Evolutionary conservation across 257 asterid species (phyloP).

Genomic region (Leptodermis oblonga): DNA sequence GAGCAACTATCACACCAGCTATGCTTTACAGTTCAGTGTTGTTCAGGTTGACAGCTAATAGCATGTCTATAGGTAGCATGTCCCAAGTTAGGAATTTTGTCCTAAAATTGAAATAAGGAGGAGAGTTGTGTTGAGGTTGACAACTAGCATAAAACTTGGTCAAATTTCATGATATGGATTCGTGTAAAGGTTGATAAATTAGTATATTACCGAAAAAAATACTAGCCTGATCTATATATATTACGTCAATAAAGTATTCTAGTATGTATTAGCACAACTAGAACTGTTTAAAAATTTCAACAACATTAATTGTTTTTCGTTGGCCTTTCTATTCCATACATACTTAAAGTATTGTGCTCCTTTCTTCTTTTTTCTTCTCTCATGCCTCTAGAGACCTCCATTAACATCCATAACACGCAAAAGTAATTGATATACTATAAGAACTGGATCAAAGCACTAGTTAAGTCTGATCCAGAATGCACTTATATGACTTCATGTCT

Average conservation of each 20-base stretch:
- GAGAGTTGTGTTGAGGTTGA: no score
- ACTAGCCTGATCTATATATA: neutral
- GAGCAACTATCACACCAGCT: no score
- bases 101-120: no score
- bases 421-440: neutral
- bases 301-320: neutral
- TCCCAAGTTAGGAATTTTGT: no score
- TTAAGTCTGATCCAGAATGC: neutral
- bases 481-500: neutral
- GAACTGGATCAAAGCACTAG: neutral
- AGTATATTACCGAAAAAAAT: neutral
- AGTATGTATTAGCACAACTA: neutral
- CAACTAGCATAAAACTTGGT: no score
- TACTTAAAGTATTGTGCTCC: neutral
- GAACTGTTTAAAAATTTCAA: neutral
- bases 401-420: neutral
- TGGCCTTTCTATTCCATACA: neutral
- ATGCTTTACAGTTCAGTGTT: no score
- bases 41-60: no score
- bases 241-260: neutral
- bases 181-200: no score
- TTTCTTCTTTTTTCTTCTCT: no score
- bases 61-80: no score
- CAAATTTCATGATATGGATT: no score
- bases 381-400: slow-evolving; percentile 4